A percentile compares a stretch with the other conserved stretches of the same genome.
These are phyloP conservation scores for Lanmaoa rubissima DNA, from an alignment of 768 basidiomycete genomes.

Conservation along the genomic window DNA sequence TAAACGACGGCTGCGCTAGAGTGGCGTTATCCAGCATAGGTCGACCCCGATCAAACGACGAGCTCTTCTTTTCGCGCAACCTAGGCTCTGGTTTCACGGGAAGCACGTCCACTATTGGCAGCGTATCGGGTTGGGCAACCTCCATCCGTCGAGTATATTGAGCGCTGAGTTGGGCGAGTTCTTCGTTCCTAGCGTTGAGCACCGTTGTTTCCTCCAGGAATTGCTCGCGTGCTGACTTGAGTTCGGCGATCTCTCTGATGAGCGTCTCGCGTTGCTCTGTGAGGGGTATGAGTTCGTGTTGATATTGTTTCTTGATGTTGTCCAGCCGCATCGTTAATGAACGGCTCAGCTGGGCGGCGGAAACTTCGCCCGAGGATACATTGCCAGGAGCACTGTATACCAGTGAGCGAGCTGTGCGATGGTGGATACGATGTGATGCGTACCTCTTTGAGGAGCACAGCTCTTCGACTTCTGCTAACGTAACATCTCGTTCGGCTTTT, in stretches of 20 bases:
- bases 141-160: slow-evolving; percentile 84
- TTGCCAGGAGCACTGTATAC: slow-evolving; percentile 27
- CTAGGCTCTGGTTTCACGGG: slow-evolving; percentile 8
- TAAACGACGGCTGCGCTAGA: slow-evolving; percentile 15
- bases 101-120: slow-evolving; percentile 7
- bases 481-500: slow-evolving; percentile 86
- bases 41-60: slow-evolving; percentile 30
- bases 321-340: slow-evolving; percentile 86
- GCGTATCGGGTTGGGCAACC: slow-evolving; percentile 17
- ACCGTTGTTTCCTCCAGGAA: slow-evolving; percentile 91
- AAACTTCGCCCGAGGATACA: slow-evolving; percentile 33
- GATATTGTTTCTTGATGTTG: slow-evolving; percentile 82
- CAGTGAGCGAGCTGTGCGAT: slow-evolving; percentile 23
- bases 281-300: slow-evolving; percentile 81
- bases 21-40: slow-evolving; percentile 8
- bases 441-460: slow-evolving; percentile 74
- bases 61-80: slow-evolving; percentile 25
- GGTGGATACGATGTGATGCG: slow-evolving; percentile 16
- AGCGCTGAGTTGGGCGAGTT: slow-evolving; percentile 82
- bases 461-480: slow-evolving; percentile 92
- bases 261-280: slow-evolving; percentile 79
- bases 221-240: slow-evolving; percentile 81
- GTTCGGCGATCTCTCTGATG: slow-evolving; percentile 77
- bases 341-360: slow-evolving; percentile 49
- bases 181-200: slow-evolving; percentile 89